Evolutionary conservation across 2,329 filamentous ascomycete species (phyloP), one percentile per base, ranked within the genome.

Genomic region (Lanzia echinophila): DNA sequence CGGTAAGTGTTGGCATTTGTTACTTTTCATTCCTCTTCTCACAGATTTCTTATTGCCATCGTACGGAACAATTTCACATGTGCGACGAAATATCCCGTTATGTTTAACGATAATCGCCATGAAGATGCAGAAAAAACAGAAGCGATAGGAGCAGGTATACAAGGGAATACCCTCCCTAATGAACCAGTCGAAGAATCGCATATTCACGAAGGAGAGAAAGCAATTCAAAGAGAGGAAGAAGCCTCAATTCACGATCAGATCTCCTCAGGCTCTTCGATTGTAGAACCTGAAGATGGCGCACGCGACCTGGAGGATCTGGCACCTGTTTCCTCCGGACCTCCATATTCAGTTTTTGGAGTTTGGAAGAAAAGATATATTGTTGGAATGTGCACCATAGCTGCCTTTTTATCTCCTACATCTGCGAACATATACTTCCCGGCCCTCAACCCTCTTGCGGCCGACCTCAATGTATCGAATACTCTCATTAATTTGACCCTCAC

Each of bases 291-390:
- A 53, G 57, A 63, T 58, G 57, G 59, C 19, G 50, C 47, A 47
- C 57, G 47, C 38, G 63, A 68, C 46, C 58, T 68, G 17, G 65
- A 68, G 52, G 56, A 59, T 49, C 47, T 68, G 53, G 59, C 61
- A 22, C 46, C 59, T 1, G 63, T 66, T 34, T 53, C 47, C 1
- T 63, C 63, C 20, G 64, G 60, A 8, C 65, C 66, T 45, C 59
- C 62, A 6, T 68, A 68, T 46, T 67, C 65, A 7, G 58, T 62
- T 22, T 69, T 69, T 47, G 54, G 60, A 15, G 54, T 36, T n/a
- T 61, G 59, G 60, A 58, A 67, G 60, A 81, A 75, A 63, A 66
- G 71, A 59, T 81, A 76, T 71, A 76, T 83, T 55, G 71, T 77
- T 33, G 61, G 68, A 47, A 76, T 83, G 74, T 76, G 78, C 52